phyloP scores from a whole-genome alignment of 2,329 filamentous ascomycete species.

The Immersiporthe knoxdaviesiana region DNA sequence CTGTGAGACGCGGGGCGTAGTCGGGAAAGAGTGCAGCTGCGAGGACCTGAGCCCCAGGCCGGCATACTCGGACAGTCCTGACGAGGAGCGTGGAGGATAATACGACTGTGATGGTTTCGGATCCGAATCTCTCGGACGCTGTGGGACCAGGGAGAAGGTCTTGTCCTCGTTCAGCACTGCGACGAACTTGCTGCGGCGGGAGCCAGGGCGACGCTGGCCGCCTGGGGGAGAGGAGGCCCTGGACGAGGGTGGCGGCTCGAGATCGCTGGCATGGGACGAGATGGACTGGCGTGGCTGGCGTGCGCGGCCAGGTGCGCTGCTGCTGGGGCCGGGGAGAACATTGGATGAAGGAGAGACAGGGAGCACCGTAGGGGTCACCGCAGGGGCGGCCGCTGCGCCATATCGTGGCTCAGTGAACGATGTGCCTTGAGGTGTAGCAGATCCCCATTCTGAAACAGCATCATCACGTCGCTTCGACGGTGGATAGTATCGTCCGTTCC shows the following conservation, averaged over 20 bases:
- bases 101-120: slow-evolving; percentile 21
- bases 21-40: slow-evolving; percentile 45
- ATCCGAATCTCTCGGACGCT: slow-evolving; percentile 31
- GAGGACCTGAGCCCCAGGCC: slow-evolving; percentile 45
- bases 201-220: slow-evolving; percentile 38
- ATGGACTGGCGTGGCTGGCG: slow-evolving; percentile 22
- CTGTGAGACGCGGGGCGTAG: slow-evolving; percentile 43
- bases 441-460: slow-evolving; percentile 52
- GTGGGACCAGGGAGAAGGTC: slow-evolving; percentile 58
- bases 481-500: slow-evolving; percentile 11
- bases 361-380: slow-evolving; percentile 37
- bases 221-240: slow-evolving; percentile 31
- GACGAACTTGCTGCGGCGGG: slow-evolving; percentile 50
- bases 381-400: slow-evolving; percentile 32
- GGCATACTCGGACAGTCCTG: slow-evolving; percentile 30
- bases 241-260: slow-evolving; percentile 34
- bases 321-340: slow-evolving; percentile 44
- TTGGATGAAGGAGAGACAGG: slow-evolving; percentile 44
- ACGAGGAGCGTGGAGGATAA: slow-evolving; percentile 27
- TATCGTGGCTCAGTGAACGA: slow-evolving; percentile 37
- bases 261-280: slow-evolving; percentile 31
- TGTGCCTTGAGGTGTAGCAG: slow-evolving; percentile 38
- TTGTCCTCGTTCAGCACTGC: slow-evolving; percentile 57
- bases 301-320: slow-evolving; percentile 43
- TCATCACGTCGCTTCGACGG: slow-evolving; percentile 35